Conservation (phyloP, 2,329 filamentous ascomycete genomes). For the Pseudocercospora macadamiae region DNA sequence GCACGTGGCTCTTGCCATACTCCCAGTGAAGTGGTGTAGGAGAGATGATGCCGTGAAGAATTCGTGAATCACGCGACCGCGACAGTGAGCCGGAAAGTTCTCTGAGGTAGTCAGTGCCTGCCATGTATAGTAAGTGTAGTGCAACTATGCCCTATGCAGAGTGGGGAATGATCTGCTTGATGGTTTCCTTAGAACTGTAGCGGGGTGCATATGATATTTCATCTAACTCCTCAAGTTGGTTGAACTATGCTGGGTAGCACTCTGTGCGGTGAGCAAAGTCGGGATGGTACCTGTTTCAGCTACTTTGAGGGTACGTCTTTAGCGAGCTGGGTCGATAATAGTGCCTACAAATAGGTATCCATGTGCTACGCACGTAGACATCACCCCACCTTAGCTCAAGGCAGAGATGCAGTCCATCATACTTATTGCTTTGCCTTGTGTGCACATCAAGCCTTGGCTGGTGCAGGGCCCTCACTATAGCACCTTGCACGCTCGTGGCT, state of each 20-base stretch:
- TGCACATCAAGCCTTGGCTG: background rate
- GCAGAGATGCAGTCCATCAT: slow-evolving; percentile 4
- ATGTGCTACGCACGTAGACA: background rate
- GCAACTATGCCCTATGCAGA: background rate
- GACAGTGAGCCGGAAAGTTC: no score
- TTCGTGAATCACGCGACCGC: no score
- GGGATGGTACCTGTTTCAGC: background rate
- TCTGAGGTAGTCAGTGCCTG: no score
- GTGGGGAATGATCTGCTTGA: background rate
- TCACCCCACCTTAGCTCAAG: slow-evolving; percentile 6
- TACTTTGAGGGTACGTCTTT: background rate
- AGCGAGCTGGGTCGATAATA: no score
- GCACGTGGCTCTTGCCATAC: no score
- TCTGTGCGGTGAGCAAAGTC: background rate
- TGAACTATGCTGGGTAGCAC: background rate
- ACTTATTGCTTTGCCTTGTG: slow-evolving; percentile 2
- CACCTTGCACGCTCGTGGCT: background rate
- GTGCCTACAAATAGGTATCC: background rate
- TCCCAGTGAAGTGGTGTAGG: no score
- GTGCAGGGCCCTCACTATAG: background rate
- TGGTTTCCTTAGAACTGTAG: no score
- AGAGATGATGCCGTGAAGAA: no score
- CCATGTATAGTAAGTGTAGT: background rate
- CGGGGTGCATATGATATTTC: no score
- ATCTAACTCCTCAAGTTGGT: no score